Evolutionary conservation across 2,329 filamentous ascomycete genomes (phyloP).

Genomic region (Epichloe elymi): DNA sequence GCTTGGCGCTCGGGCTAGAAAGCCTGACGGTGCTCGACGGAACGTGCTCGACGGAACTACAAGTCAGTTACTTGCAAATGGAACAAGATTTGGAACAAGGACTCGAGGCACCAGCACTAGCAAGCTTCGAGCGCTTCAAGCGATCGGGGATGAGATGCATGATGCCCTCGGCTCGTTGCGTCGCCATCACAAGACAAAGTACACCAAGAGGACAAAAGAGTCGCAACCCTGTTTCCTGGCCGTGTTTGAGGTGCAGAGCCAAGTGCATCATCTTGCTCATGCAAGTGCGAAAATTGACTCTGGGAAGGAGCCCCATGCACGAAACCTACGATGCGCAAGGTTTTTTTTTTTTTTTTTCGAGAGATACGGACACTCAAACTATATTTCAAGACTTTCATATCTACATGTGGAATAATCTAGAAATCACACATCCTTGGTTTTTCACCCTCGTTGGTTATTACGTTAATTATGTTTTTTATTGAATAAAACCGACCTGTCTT

Average conservation of each 20-base stretch:
- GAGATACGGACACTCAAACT: not conserved
- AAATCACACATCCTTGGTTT: not conserved
- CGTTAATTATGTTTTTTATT: not conserved
- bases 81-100: no score
- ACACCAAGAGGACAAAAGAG: no score
- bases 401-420: not conserved
- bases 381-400: not conserved
- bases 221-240: no score
- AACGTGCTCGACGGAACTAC: no score
- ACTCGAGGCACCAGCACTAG: no score
- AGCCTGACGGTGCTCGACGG: no score
- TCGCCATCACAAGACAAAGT: no score
- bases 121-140: conserved; percentile 29
- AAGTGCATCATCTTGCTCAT: no score
- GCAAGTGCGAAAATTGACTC: not conserved
- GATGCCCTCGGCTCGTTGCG: not conserved
- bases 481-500: not conserved
- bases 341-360: not conserved
- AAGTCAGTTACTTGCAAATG: no score
- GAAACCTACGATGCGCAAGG: not conserved
- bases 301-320: not conserved
- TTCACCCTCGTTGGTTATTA: not conserved
- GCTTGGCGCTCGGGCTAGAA: no score
- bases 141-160: conserved; percentile 16
- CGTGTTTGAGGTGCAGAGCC: no score